Base-by-base conservation (phyloP, 2,329 filamentous ascomycete genomes). In the Ramularia endophylla region DNA sequence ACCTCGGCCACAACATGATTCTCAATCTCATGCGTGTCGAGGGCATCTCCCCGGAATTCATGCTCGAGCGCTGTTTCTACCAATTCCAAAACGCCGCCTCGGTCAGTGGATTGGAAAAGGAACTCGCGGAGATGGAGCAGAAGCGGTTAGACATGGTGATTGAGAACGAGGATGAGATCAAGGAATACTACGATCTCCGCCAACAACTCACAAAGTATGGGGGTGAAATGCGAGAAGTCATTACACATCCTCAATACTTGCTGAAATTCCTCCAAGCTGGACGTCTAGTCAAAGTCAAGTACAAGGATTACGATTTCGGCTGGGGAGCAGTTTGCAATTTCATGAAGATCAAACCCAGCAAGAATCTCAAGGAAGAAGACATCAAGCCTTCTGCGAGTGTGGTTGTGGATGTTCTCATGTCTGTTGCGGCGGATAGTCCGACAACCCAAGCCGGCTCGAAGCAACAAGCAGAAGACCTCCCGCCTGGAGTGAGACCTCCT, bases 1-100 rank as follows among this genome's bases (percentile, higher is more conserved):
- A 98, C 62, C 76, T 98, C 12, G 89, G 92, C 22, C 98, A 98
- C 73, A 98, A 98, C 70, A 98, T 98, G 92, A 87, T 98, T 59
- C 74, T 98, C 43, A 98, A 98, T 60, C 69, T 98, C 47, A 83
- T 97, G 65, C 79, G 92, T 66, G 90, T 98, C n/a, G 92, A 98
- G 63, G 90, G 88, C n/a, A 94, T 98, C 37, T 97, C 89, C 7
- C 92, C 94, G 2, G 90, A 98, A 57, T 97, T 87, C 60, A 98
- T 98, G 92, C 73, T 98, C n/a, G 89, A 97, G 69, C 80, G 85
- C 53, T 98, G 92, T 61, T 98, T 98, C 70, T 94, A 87, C 65
- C 92, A 98, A 65, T 98, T 98, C 67, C 92, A 98, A 63, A 97
- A 94, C 57, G 87, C 87, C 2, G 85, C 90, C 8, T 88, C 84